Evolutionary conservation across 352 stramenopile genomes (phyloP), one percentile per base, ranked within the genome.

Genomic region (Phytopythium boreale): DNA sequence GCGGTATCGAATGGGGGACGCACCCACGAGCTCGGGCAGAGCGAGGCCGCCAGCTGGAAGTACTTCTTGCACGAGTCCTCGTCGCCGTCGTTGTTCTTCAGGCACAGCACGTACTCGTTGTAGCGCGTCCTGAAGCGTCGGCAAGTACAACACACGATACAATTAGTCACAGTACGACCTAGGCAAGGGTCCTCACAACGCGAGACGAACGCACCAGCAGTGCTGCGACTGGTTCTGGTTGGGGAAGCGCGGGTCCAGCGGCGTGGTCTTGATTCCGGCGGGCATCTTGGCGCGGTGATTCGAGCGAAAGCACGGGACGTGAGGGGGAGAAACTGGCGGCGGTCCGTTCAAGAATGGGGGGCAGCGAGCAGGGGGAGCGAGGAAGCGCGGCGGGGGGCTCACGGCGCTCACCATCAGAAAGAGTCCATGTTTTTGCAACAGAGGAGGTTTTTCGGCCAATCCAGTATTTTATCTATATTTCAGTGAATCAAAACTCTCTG

Each of bases 31-130:
- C 69, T 88, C 41, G 88, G 88, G 82, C 88, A 96, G 61, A 96
- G 66, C 64, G 81, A 90, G 27, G 73, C 47, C 11, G 88, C 84
- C 67, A 81, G 79, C 70, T 90, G 79, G 70, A 77, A 83, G 72
- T 87, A 82, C 73, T 83, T 86, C 74, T 93, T 87, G 81, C 88
- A 96, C 57, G 90, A 80, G 66, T 98, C 93, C 66, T 98, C 94
- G 68, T 98, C 96, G 49, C 86, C 88, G 62, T 96, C 88, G 63
- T 96, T 98, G 70, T 95, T 93, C 83, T 99, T 98, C 56, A 98
- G 67, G 82, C 97, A 99, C 52, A 99, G 73, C 37, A 98, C 87
- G 82, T 93, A 99, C 82, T 99, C 96, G 74, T 99, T 99, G 92
- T 98, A 99, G 53, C 88, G 83, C 63, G 88, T 96, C 90, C 86